Base-by-base conservation (phyloP, 163 green algal species). In the Chlamydomonas reinhardtii region DNA sequence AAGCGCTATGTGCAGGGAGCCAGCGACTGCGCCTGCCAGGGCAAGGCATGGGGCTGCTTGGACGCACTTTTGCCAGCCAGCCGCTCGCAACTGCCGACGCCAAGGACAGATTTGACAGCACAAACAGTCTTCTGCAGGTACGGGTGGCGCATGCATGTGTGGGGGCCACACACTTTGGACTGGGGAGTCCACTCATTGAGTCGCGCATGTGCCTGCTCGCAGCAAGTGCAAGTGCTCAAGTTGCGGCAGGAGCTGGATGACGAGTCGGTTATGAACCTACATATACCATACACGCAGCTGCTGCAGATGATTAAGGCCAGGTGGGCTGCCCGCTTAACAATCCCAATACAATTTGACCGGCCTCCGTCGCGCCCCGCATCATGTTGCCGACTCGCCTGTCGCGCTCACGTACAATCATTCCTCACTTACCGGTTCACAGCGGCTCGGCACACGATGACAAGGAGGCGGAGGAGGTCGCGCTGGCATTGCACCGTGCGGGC, bases 401-500 rank as follows among this genome's bases (percentile, higher is more conserved):
- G 48, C 48, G 11, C 48, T 22, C 39, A 2, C 5, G 9, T 22
- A 1, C 19, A 2, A 56, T 14, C 48, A 56, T 17, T 19, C 48
- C 14, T 17, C 5, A 56, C 11, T 56, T 9, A 20, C 48, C 11
- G 17, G 14, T 12, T 71, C 27, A 65, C 89, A 92, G 86, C 32
- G 68, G 68, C 12, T 86, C 89, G 31, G 90, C 89, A 15, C 74
- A 88, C 48, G 87, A 76, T 5, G 75, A 86, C n/a, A 61, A 80
- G 6, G 91, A 93, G 64, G 86, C 83, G 0, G 56, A 91, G 73
- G 73, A 75, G 31, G 56, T 92, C 17, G 77, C 81, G 22, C 31
- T 76, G 6, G 76, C 79, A 24, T 69, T 94, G 56, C 72, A 89
- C 37, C 37, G 62, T 14, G 89, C 89, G 4, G 92, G 92, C 0